A percentile compares a stretch with the other conserved stretches of the same genome.
Conservation (phyloP, 2,329 filamentous ascomycete genomes). For the Atkinsonella hypoxylon region DNA sequence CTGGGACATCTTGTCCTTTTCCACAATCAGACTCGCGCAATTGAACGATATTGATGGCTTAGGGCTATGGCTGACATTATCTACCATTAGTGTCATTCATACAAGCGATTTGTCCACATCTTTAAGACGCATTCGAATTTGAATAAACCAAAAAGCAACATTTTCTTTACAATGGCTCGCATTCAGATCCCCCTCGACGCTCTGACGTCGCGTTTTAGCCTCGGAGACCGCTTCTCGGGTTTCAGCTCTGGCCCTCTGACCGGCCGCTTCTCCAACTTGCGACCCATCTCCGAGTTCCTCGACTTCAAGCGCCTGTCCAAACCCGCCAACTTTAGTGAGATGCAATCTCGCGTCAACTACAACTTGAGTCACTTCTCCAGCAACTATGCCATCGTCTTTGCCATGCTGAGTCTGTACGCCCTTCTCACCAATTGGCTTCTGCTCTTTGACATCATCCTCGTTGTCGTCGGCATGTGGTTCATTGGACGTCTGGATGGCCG, state of each 20-base stretch:
- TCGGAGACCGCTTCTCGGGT: conserved; percentile 72
- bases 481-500: conserved; percentile 83
- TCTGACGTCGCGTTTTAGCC: conserved; percentile 80
- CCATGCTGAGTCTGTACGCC: conserved; percentile 93
- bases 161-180: conserved; percentile 51
- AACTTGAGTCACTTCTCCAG: conserved; percentile 95
- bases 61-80: background rate
- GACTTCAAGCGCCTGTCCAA: conserved; percentile 94
- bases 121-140: background rate
- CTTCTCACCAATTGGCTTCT: conserved; percentile 77
- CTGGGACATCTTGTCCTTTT: background rate
- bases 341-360: conserved; percentile 91
- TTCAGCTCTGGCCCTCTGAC: conserved; percentile 68
- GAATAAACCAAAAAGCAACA: background rate
- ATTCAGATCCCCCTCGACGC: conserved; percentile 89
- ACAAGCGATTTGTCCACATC: background rate
- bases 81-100: background rate
- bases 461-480: conserved; percentile 75
- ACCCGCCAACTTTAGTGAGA: conserved; percentile 79
- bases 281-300: conserved; percentile 84
- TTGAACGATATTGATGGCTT: background rate
- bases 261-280: conserved; percentile 82
- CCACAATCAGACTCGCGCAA: background rate
- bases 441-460: conserved; percentile 84
- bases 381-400: conserved; percentile 92